Conservation (phyloP, 2,329 filamentous ascomycete genomes). For the Chalaropsis ovoidea region DNA sequence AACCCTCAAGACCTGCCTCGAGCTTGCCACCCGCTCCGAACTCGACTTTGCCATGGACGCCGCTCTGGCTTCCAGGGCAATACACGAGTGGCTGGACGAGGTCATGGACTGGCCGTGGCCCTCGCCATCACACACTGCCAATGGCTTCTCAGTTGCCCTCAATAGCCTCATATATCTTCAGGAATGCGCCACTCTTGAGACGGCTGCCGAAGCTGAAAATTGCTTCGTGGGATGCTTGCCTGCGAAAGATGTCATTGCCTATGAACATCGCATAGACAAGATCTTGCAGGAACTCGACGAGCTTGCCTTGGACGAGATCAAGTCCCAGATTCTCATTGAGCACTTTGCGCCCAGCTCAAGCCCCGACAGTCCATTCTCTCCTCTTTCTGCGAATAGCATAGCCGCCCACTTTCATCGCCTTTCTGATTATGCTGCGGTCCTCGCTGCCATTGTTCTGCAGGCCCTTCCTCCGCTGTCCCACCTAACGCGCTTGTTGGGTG, state of each 20-base stretch:
- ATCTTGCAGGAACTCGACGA: conserved; percentile 60
- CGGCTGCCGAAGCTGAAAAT: conserved; percentile 9
- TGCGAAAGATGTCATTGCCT: conserved; percentile 51
- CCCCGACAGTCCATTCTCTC: conserved; percentile 33
- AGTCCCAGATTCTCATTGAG: conserved; percentile 72
- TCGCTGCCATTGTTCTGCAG: conserved; percentile 86
- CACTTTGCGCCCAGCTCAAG: conserved; percentile 53
- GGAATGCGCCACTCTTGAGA: conserved; percentile 18
- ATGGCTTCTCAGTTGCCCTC: conserved; percentile 42
- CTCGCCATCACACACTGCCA: conserved; percentile 35
- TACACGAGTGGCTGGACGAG: conserved; percentile 68
- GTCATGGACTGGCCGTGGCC: conserved; percentile 53
- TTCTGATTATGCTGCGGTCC: conserved; percentile 52
- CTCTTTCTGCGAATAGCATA: conserved; percentile 35
- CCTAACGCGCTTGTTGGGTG: conserved; percentile 60
- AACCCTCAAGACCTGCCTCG: conserved; percentile 48
- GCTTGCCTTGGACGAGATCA: conserved; percentile 75
- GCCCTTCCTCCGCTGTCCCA: conserved; percentile 70
- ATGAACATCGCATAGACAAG: conserved; percentile 63
- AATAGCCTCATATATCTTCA: conserved; percentile 17
- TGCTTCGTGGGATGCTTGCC: conserved; percentile 56
- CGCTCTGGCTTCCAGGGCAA: conserved; percentile 58
- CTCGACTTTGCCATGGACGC: conserved; percentile 61
- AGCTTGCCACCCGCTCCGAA: conserved; percentile 53
- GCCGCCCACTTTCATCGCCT: conserved; percentile 8